phyloP scores from a whole-genome alignment of 805 yeast genomes.

The Yarrowia sp. region DNA sequence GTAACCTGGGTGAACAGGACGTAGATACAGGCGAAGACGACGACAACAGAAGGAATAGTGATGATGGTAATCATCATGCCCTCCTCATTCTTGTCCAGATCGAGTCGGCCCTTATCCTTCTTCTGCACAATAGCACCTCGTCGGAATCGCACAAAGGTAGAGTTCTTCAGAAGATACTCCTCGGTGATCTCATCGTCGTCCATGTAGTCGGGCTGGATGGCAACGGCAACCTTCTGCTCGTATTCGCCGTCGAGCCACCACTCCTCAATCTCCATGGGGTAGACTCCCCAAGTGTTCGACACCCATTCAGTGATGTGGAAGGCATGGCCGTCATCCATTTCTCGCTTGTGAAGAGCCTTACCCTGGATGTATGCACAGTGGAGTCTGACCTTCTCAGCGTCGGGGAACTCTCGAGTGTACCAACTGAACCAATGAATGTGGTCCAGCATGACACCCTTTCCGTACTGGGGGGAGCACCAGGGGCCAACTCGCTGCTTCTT shows the following conservation, averaged over 20 bases:
- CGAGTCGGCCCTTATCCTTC: conserved; percentile 34
- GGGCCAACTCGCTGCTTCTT: conserved; percentile 61
- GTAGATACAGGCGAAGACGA: conserved; percentile 28
- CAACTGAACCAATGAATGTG: conserved; percentile 73
- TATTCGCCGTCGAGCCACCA: conserved; percentile 61
- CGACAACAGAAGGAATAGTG: conserved; percentile 29
- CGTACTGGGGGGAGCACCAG: conserved; percentile 78
- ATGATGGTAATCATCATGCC: conserved; percentile 33
- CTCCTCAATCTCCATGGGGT: conserved; percentile 56
- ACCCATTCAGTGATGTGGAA: conserved; percentile 76
- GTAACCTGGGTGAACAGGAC: conserved; percentile 24
- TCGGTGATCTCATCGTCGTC: conserved; percentile 61
- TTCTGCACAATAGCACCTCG: conserved; percentile 42
- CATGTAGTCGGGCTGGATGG: conserved; percentile 70
- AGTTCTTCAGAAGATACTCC: conserved; percentile 44
- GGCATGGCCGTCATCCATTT: conserved; percentile 38
- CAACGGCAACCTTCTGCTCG: conserved; percentile 54
- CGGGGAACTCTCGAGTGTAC: conserved; percentile 64
- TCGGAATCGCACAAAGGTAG: conserved; percentile 45
- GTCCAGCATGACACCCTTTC: conserved; percentile 53
- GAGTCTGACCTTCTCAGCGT: conserved; percentile 55
- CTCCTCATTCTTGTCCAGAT: conserved; percentile 43
- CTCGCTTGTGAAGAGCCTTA: conserved; percentile 52
- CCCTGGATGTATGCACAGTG: conserved; percentile 68
- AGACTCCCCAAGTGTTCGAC: conserved; percentile 56